Conservation (phyloP, 2,329 filamentous ascomycete genomes). For the Pestalotiopsis fici region DNA sequence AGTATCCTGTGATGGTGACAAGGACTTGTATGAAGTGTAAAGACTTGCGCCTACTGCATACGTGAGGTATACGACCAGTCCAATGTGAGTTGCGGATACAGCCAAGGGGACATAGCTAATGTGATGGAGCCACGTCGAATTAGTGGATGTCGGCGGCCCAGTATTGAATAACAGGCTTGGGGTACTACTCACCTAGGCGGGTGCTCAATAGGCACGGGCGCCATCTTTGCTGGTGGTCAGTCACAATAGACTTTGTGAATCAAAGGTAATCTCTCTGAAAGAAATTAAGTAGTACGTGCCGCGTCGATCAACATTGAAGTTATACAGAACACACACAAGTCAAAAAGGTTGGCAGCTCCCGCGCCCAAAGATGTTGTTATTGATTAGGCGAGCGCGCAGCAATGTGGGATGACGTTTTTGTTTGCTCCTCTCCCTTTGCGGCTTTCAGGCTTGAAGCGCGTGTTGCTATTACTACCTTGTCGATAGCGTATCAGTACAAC, state of each 20-base stretch:
- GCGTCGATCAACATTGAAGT: neutral
- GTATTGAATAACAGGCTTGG: neutral
- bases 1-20: slow-evolving; percentile 36
- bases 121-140: neutral
- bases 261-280: neutral
- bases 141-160: neutral
- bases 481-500: no score
- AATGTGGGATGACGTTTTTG: slow-evolving; percentile 2
- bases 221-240: slow-evolving; percentile 21
- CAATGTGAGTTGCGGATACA: slow-evolving; percentile 27
- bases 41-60: slow-evolving; percentile 33
- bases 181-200: slow-evolving; percentile 23
- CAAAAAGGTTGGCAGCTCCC: neutral
- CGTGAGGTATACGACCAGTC: slow-evolving; percentile 30
- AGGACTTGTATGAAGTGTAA: slow-evolving; percentile 33
- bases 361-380: neutral
- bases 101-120: slow-evolving; percentile 32
- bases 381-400: neutral
- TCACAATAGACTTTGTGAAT: neutral
- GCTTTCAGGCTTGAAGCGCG: neutral
- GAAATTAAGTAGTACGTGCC: neutral
- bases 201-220: slow-evolving; percentile 27
- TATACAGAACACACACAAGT: neutral
- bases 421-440: neutral
- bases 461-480: neutral